Evolutionary conservation across 257 asterid species (phyloP), one percentile per base, ranked within the genome.

Genomic region (Solanum megistacrolobum): DNA sequence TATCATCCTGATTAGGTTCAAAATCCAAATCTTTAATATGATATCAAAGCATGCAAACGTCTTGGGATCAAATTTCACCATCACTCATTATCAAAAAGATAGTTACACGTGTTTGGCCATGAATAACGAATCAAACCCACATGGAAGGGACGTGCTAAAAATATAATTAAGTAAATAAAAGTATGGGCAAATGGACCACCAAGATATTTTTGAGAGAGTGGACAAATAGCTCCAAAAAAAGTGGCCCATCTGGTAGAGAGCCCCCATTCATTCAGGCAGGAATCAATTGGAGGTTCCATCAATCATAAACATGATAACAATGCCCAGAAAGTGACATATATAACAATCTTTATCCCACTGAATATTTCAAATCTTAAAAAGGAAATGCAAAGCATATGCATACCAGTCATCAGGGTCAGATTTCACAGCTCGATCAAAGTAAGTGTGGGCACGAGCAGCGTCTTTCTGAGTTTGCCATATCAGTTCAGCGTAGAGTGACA

Each of bases 351-450:
- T 7, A 76, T 27, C 27, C 36, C 11, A n/a, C 14, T n/a, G 18
- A 79, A 27, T 65, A 79, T 43, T 46, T 79, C 85, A 79, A 79
- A 79, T 43, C 39, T 16, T 43, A 9, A 48, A 18, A 5, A 46
- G 86, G 29, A 48, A 11, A 31, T 29, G 41, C 85, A 46, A 65
- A 27, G 85, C 29, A 46, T 46, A 27, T 29, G 6, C 41, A 46
- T 89, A 95, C 98, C 98, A 94, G 92, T 95, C 97, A 90, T 94
- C 91, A 81, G 99, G 99, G 87, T 93, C 95, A 73, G 96, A 84
- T 89, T 94, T 91, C 87, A 95, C 93, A 66, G 99, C 99, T 91
- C 92, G 99, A 90, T 94, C 93, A 86, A 94, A 94, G 88, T 94
- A 95, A 86, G 93, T 79, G 43, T 92, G 93, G 20, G 98, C 98